Conservation (phyloP, 352 stramenopile species). For the Phytophthora uliginosa region DNA sequence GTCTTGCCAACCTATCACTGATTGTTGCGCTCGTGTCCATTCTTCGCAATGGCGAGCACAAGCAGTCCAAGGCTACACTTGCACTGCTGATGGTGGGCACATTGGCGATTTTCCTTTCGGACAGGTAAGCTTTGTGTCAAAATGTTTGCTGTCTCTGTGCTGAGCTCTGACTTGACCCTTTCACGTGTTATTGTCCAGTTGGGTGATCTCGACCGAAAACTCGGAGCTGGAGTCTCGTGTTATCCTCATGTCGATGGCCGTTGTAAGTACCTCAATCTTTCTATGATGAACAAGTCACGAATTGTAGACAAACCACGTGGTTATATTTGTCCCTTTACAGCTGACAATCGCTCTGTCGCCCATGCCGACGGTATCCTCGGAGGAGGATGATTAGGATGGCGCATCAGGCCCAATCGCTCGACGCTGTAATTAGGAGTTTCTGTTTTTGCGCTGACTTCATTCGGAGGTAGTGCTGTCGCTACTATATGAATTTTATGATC, state of each 20-base stretch:
- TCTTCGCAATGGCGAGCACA: constrained; percentile 60
- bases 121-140: constrained; percentile 52
- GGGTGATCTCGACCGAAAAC: constrained; percentile 65
- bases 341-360: constrained; percentile 76
- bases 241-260: constrained; percentile 79
- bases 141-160: neutral
- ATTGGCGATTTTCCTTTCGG: constrained; percentile 68
- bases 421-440: constrained; percentile 47
- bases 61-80: constrained; percentile 68
- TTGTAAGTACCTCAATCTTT: constrained; percentile 48
- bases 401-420: constrained; percentile 21
- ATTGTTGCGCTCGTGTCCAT: constrained; percentile 58
- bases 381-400: constrained; percentile 63
- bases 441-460: constrained; percentile 42
- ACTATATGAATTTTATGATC: constrained; percentile 45
- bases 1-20: constrained; percentile 68
- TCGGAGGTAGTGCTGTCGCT: constrained; percentile 34
- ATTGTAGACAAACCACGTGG: constrained; percentile 13
- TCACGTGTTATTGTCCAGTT: constrained; percentile 33
- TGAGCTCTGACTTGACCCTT: constrained; percentile 9
- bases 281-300: neutral
- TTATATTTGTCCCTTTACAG: constrained; percentile 36
- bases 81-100: constrained; percentile 48
- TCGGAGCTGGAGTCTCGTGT: constrained; percentile 68
- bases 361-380: constrained; percentile 50